Percentiles rank a stretch among this genome's conserved stretches.
phyloP scores from a whole-genome alignment of 331 rosid genomes.

The Stylosanthes scabra region DNA sequence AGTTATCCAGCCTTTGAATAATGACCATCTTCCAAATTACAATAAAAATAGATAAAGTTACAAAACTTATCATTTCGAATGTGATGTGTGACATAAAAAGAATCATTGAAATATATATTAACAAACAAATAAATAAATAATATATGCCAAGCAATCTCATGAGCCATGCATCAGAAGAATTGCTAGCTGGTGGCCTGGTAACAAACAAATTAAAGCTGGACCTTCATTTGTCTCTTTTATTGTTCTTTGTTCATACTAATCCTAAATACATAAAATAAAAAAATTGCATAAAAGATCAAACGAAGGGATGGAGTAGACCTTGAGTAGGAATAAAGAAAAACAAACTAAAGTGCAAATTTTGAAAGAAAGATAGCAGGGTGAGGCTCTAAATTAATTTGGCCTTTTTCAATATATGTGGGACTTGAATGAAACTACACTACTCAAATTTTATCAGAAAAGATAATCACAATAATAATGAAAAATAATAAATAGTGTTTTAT shows the following conservation, averaged over 20 bases:
- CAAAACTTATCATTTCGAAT: too few species aligned
- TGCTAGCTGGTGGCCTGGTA: not conserved
- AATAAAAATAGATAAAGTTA: too few species aligned
- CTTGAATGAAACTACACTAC: constrained; percentile 30
- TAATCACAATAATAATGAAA: constrained; percentile 14
- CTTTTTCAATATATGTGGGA: constrained; percentile 36
- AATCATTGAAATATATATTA: too few species aligned
- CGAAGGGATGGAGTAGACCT: not conserved
- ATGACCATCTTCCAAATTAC: not conserved
- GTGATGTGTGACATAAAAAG: too few species aligned
- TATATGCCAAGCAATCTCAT: not conserved
- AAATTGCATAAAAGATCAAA: not conserved
- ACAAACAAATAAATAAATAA: not conserved
- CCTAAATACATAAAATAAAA: not conserved
- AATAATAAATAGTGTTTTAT: too few species aligned
- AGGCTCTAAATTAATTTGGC: constrained; percentile 25
- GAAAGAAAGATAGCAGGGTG: constrained; percentile 15
- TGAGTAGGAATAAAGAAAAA: constrained; percentile 19
- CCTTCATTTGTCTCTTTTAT: not conserved
- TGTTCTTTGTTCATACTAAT: not conserved
- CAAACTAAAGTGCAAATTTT: not conserved
- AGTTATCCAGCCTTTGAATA: not conserved
- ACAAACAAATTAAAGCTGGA: not conserved
- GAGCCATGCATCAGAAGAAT: not conserved
- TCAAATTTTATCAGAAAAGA: constrained; percentile 26